Percentiles rank a stretch among this genome's conserved stretches.
Evolutionary conservation across 768 basidiomycete species (phyloP).

Genomic region (Calocera cornea): DNA sequence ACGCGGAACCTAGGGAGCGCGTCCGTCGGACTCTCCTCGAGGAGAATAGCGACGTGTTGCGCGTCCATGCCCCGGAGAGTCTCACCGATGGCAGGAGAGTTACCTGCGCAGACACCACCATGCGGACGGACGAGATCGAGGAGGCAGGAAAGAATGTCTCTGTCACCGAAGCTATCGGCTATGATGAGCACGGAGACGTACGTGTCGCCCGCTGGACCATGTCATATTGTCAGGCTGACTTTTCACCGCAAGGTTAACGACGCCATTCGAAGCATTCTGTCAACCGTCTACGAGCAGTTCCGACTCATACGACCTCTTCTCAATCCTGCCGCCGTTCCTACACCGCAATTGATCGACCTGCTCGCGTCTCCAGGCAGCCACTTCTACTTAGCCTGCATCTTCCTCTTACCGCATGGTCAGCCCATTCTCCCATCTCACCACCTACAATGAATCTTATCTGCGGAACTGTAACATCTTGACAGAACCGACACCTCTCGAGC

Average conservation of each 20-base stretch:
- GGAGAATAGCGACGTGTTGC: neutral
- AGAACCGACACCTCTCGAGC: neutral
- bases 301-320: neutral
- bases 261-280: neutral
- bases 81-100: neutral
- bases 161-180: neutral
- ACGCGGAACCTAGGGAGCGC: neutral
- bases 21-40: neutral
- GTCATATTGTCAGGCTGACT: neutral
- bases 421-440: neutral
- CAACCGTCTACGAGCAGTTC: neutral
- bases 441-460: neutral
- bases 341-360: neutral
- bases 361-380: slow-evolving; percentile 2
- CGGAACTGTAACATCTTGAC: neutral
- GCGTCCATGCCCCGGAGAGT: neutral
- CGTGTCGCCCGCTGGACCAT: neutral
- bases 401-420: slow-evolving; percentile 2
- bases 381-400: neutral
- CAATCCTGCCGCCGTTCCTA: neutral
- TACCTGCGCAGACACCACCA: neutral
- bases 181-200: slow-evolving; percentile 2
- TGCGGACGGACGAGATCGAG: neutral
- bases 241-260: neutral
- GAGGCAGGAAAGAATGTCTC: neutral